These are phyloP conservation scores for Syncephalis fuscata DNA, from an alignment of 371 early-diverging fungal genomes.

Conservation along the genomic window DNA sequence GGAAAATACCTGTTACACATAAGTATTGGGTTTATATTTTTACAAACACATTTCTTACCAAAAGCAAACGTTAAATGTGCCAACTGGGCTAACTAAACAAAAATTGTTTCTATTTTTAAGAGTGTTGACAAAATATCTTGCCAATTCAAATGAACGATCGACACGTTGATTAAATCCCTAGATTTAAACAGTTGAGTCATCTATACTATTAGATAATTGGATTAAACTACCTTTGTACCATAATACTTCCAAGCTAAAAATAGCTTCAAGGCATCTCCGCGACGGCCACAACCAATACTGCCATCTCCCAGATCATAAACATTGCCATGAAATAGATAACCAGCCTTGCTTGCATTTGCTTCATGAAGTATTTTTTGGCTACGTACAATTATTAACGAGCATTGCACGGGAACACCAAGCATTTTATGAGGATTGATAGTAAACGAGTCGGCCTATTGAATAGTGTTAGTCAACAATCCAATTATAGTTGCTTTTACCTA, in stretches of 20 bases:
- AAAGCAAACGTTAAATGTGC: constrained; percentile 42
- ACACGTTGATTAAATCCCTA: constrained; percentile 27
- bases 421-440: constrained; percentile 79
- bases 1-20: constrained; percentile 15
- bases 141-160: constrained; percentile 22
- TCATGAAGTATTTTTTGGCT: constrained; percentile 26
- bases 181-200: not conserved
- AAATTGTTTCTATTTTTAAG: constrained; percentile 11
- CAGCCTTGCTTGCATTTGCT: constrained; percentile 43
- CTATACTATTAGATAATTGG: not conserved
- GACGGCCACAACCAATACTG: constrained; percentile 72
- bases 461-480: not conserved
- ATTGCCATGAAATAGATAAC: constrained; percentile 61
- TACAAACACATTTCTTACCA: constrained; percentile 45
- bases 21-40: not conserved
- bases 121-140: constrained; percentile 17
- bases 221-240: constrained; percentile 19
- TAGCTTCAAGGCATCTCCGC: constrained; percentile 68
- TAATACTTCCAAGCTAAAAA: constrained; percentile 71
- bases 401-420: constrained; percentile 68
- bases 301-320: constrained; percentile 63
- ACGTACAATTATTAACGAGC: constrained; percentile 54
- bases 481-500: constrained; percentile 3
- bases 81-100: constrained; percentile 16
- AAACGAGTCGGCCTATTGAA: constrained; percentile 39